Percentiles rank a stretch among this genome's conserved stretches.
Conservation (phyloP, 352 stramenopile species). For the Phytophthora pini region DNA sequence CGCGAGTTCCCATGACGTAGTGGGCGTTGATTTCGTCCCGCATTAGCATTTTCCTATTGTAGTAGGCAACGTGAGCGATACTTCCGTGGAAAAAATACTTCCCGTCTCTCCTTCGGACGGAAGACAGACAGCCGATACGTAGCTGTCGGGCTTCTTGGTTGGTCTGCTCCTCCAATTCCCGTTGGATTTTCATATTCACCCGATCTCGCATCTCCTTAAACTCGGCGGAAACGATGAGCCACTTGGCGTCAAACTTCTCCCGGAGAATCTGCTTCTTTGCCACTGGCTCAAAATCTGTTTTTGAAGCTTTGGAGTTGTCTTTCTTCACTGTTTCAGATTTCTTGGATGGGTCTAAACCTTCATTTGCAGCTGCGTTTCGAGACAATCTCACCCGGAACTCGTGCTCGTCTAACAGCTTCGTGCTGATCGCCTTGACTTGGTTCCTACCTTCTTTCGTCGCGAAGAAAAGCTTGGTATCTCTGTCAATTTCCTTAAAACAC, state of each 20-base stretch:
- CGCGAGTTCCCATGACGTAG: slow-evolving; percentile 68
- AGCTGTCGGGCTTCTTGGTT: slow-evolving; percentile 63
- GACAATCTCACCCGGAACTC: slow-evolving; percentile 84
- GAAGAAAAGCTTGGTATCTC: slow-evolving; percentile 70
- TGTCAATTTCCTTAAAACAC: slow-evolving; percentile 81
- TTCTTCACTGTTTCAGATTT: slow-evolving; percentile 45
- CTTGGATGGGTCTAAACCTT: slow-evolving; percentile 7
- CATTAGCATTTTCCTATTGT: slow-evolving; percentile 60
- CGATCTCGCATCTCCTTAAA: slow-evolving; percentile 79
- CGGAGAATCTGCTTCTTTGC: slow-evolving; percentile 86
- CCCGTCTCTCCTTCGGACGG: slow-evolving; percentile 60
- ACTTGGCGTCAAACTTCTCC: slow-evolving; percentile 72
- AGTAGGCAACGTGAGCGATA: slow-evolving; percentile 89
- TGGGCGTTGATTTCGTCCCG: slow-evolving; percentile 80
- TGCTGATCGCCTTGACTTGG: slow-evolving; percentile 62
- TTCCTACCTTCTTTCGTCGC: slow-evolving; percentile 73
- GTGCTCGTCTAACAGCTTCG: slow-evolving; percentile 84
- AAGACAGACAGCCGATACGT: slow-evolving; percentile 79
- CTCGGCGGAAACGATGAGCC: slow-evolving; percentile 54
- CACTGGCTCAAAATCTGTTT: slow-evolving; percentile 75
- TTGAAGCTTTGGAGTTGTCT: slow-evolving; percentile 66
- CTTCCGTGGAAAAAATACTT: slow-evolving; percentile 89
- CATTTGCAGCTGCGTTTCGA: slow-evolving; percentile 33
- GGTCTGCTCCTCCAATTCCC: slow-evolving; percentile 71
- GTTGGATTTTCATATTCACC: slow-evolving; percentile 72